These are phyloP conservation scores for Aspergillus funiculosus DNA, from an alignment of 495 filamentous ascomycete genomes.

Conservation along the genomic window DNA sequence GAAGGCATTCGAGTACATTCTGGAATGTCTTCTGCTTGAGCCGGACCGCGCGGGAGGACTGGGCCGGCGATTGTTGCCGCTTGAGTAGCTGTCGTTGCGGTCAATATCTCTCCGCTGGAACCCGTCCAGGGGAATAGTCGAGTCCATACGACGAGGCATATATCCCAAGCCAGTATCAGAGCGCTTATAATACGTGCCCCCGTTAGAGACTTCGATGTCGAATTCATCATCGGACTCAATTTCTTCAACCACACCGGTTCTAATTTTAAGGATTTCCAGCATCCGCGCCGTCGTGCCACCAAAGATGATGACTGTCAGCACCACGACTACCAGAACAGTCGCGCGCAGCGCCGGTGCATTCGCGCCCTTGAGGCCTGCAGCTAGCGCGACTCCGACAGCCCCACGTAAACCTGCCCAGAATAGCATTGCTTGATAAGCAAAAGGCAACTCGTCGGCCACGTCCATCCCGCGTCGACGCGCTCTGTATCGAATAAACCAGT, in stretches of 20 bases:
- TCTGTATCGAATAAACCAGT: slow-evolving; percentile 89
- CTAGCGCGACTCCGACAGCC: slow-evolving; percentile 91
- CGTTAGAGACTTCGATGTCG: slow-evolving; percentile 81
- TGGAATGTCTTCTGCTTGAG: slow-evolving; percentile 38
- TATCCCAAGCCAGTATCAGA: slow-evolving; percentile 67
- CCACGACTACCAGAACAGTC: slow-evolving; percentile 93
- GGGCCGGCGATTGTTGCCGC: slow-evolving; percentile 46
- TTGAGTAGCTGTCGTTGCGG: slow-evolving; percentile 47
- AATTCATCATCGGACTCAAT: slow-evolving; percentile 97
- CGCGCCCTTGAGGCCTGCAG: slow-evolving; percentile 73
- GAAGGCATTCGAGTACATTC: slow-evolving; percentile 60
- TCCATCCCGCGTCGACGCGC: slow-evolving; percentile 72
- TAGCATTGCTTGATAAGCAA: slow-evolving; percentile 91
- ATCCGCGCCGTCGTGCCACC: slow-evolving; percentile 97
- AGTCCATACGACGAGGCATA: slow-evolving; percentile 56
- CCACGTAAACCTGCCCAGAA: slow-evolving; percentile 97
- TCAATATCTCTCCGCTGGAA: slow-evolving; percentile 33
- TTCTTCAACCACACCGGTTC: slow-evolving; percentile 93
- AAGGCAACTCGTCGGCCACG: slow-evolving; percentile 82
- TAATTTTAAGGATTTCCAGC: slow-evolving; percentile 91
- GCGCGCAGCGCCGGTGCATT: slow-evolving; percentile 77
- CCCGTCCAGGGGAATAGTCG: slow-evolving; percentile 50
- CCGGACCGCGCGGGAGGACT: slow-evolving; percentile 45
- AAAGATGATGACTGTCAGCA: slow-evolving; percentile 97
- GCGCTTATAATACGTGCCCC: slow-evolving; percentile 72